Evolutionary conservation across 2,329 filamentous ascomycete genomes (phyloP).

Genomic region (Colletotrichum tanaceti): DNA sequence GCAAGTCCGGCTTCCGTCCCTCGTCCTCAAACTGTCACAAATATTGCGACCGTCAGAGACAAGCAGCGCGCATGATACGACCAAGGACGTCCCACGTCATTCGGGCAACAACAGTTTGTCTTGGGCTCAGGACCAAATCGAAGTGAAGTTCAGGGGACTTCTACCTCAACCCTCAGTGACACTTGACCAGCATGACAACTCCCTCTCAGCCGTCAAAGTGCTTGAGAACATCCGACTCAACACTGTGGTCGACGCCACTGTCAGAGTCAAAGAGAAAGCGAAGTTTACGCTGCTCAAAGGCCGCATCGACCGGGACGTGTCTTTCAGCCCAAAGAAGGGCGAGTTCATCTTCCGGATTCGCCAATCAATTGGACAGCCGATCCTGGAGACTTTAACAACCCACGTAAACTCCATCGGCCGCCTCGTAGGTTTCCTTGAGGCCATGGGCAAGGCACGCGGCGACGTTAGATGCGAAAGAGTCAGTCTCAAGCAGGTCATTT

Average conservation of each 20-base stretch:
- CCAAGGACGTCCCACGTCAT: conserved; percentile 40
- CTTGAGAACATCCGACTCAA: conserved; percentile 27
- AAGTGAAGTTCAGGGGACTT: conserved; percentile 66
- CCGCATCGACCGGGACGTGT: conserved; percentile 70
- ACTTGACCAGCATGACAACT: conserved; percentile 13
- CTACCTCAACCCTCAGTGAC: conserved; percentile 44
- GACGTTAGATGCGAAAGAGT: conserved; percentile 69
- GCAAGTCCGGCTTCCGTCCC: conserved; percentile 60
- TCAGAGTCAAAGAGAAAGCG: conserved; percentile 63
- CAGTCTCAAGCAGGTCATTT: conserved; percentile 71
- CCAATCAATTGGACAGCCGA: conserved; percentile 67
- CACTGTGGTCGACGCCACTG: conserved; percentile 58
- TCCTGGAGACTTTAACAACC: conserved; percentile 68
- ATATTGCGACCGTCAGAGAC: conserved; percentile 42
- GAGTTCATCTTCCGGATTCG: conserved; percentile 72
- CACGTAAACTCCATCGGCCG: conserved; percentile 76
- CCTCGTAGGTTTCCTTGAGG: conserved; percentile 76
- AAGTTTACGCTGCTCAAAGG: conserved; percentile 67
- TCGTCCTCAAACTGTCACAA: conserved; percentile 62
- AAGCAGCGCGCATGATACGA: neutral
- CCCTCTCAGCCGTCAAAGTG: conserved; percentile 6
- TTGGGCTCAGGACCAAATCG: conserved; percentile 71
- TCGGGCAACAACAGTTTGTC: conserved; percentile 43
- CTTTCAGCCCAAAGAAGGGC: conserved; percentile 69
- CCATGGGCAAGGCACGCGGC: conserved; percentile 67